Percentiles rank a stretch among this genome's conserved stretches.
phyloP scores from a whole-genome alignment of 2,329 filamentous ascomycete species.

The Parastagonospora nodorum region DNA sequence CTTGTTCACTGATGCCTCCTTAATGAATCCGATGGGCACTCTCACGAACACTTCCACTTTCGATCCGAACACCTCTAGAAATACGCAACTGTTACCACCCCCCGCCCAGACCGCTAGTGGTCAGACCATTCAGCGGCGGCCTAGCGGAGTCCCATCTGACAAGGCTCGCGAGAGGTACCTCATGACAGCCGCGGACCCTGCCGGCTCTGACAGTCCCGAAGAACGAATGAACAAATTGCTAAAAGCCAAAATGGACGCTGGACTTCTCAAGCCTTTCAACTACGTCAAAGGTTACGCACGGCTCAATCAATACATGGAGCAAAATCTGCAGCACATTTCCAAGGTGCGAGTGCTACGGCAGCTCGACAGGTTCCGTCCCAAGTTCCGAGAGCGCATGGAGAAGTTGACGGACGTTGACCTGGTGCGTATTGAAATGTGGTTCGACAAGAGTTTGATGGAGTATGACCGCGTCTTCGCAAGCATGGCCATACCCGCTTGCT shows the following conservation, averaged over 20 bases:
- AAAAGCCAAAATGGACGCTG: slow-evolving; percentile 94
- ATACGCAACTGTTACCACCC: slow-evolving; percentile 48
- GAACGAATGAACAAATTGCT: slow-evolving; percentile 94
- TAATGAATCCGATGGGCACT: slow-evolving; percentile 51
- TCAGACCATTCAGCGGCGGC: slow-evolving; percentile 65
- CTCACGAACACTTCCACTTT: slow-evolving; percentile 40
- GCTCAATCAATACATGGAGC: slow-evolving; percentile 88
- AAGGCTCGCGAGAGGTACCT: slow-evolving; percentile 86
- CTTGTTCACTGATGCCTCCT: slow-evolving; percentile 65
- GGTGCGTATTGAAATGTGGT: slow-evolving; percentile 98
- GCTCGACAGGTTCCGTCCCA: slow-evolving; percentile 89
- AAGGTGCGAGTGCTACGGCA: slow-evolving; percentile 92
- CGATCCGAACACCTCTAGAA: slow-evolving; percentile 53
- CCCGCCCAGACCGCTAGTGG: slow-evolving; percentile 52
- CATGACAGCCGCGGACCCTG: slow-evolving; percentile 93
- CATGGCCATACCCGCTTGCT: slow-evolving; percentile 98
- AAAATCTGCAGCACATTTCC: slow-evolving; percentile 78
- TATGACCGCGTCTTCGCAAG: slow-evolving; percentile 98
- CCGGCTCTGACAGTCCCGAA: slow-evolving; percentile 81
- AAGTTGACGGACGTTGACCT: slow-evolving; percentile 91
- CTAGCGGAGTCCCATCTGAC: slow-evolving; percentile 68
- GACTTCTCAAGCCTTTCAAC: slow-evolving; percentile 94
- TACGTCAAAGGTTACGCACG: slow-evolving; percentile 96
- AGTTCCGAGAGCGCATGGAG: slow-evolving; percentile 94
- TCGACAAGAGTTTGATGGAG: slow-evolving; percentile 93